Evolutionary conservation across 2,329 filamentous ascomycete genomes (phyloP).

Genomic region (Fusarium robinianum): DNA sequence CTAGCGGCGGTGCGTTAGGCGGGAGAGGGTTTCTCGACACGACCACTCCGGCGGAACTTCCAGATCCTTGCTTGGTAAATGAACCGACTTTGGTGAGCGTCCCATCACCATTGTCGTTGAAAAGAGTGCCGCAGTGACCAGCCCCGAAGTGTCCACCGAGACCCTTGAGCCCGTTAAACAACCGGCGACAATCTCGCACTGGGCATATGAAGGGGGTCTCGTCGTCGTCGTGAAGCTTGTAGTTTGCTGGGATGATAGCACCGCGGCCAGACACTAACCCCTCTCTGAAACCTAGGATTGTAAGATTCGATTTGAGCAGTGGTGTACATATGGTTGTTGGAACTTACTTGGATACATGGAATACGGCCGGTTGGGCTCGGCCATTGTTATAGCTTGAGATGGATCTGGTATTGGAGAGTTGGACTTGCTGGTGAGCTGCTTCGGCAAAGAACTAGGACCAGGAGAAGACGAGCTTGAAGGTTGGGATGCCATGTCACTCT

Average conservation of each 20-base stretch:
- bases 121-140: slow-evolving; percentile 31
- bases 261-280: slow-evolving; percentile 29
- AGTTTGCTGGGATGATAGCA: slow-evolving; percentile 41
- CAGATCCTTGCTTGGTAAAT: slow-evolving; percentile 30
- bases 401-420: background rate
- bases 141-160: slow-evolving; percentile 37
- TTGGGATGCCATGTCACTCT: background rate
- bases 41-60: slow-evolving; percentile 36
- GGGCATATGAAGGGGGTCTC: slow-evolving; percentile 43
- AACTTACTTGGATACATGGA: slow-evolving; percentile 21
- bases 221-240: slow-evolving; percentile 34
- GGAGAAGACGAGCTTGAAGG: slow-evolving; percentile 4
- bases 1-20: slow-evolving; percentile 26
- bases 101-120: slow-evolving; percentile 50
- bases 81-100: slow-evolving; percentile 41
- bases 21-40: slow-evolving; percentile 35
- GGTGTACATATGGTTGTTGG: background rate
- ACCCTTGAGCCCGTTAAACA: slow-evolving; percentile 31
- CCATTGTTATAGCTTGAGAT: slow-evolving; percentile 19
- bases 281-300: slow-evolving; percentile 16
- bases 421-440: too few species aligned
- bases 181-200: slow-evolving; percentile 42
- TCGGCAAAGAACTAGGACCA: too few species aligned
- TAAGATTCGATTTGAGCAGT: slow-evolving; percentile 4
- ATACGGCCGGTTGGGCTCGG: slow-evolving; percentile 25